Evolutionary conservation across 257 asterid species (phyloP).

Genomic region (Gentiana macrophylla): DNA sequence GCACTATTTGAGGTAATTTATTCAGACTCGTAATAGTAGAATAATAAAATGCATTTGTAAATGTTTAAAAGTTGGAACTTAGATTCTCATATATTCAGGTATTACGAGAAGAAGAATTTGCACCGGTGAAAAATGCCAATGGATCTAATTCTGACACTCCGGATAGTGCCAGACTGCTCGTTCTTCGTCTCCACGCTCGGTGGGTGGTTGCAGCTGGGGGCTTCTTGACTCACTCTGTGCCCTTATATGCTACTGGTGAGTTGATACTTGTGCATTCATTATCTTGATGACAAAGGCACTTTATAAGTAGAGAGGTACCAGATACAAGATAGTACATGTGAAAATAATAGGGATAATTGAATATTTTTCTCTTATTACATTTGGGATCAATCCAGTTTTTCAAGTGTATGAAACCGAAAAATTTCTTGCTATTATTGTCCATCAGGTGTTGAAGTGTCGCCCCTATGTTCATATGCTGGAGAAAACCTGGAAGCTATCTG

Average conservation of each 20-base stretch:
- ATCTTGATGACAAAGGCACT: neutral
- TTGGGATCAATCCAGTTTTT: no score
- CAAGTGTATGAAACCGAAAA: no score
- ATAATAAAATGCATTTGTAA: neutral
- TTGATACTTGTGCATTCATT: neutral
- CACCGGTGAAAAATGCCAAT: conserved; percentile 88
- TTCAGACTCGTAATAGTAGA: neutral
- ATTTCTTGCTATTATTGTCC: neutral
- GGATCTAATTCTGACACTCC: conserved; percentile 94
- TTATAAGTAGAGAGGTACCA: neutral
- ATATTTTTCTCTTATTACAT: no score
- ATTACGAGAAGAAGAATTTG: conserved; percentile 90
- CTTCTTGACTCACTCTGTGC: conserved; percentile 93
- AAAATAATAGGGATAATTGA: no score
- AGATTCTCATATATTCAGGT: conserved; percentile 27
- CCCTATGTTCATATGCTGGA: conserved; percentile 88
- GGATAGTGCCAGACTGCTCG: conserved; percentile 80
- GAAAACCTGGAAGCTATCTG: conserved; percentile 92
- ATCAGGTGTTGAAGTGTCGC: conserved; percentile 90
- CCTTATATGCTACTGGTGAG: conserved; percentile 77
- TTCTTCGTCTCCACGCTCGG: conserved; percentile 88
- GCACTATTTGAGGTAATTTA: conserved; percentile 76
- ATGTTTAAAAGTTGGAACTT: neutral
- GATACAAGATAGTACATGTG: no score
- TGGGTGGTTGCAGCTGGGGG: conserved; percentile 99